Evolutionary conservation across 2,329 filamentous ascomycete genomes (phyloP).

Genomic region (Colletotrichum tropicale): DNA sequence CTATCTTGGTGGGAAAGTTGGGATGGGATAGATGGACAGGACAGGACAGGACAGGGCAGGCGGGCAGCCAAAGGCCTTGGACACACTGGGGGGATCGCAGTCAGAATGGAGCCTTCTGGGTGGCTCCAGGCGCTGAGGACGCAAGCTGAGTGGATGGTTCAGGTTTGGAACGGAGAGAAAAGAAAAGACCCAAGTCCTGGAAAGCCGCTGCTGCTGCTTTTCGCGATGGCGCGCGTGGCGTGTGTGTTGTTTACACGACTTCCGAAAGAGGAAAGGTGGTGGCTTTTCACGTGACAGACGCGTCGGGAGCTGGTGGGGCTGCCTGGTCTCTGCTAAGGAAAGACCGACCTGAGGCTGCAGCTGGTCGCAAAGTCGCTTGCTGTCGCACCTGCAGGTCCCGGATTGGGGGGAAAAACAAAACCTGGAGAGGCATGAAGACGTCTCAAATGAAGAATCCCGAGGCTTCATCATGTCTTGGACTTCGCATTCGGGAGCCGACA

Average conservation of each 20-base stretch:
- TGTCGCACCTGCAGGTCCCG: conserved; percentile 14
- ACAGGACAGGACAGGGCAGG: neutral
- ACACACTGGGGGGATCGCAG: conserved; percentile 9
- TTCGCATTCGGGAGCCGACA: neutral
- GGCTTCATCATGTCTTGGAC: neutral
- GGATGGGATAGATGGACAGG: neutral
- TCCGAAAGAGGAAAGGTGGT: neutral
- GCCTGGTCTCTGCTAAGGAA: neutral
- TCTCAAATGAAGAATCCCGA: conserved; percentile 18
- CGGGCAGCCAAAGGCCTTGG: neutral
- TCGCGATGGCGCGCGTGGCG: conserved; percentile 20
- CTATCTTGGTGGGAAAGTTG: neutral
- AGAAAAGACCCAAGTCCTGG: neutral
- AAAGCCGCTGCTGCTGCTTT: neutral
- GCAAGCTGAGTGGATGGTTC: neutral
- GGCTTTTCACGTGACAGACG: conserved; percentile 17
- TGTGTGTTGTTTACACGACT: conserved; percentile 23
- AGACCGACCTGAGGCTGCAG: neutral
- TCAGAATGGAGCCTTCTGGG: conserved; percentile 7
- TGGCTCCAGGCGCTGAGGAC: neutral
- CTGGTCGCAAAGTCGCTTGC: neutral
- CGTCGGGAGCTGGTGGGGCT: neutral
- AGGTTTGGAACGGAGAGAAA: conserved; percentile 2
- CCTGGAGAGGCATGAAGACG: conserved; percentile 11
- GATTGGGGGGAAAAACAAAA: conserved; percentile 14